phyloP scores from a whole-genome alignment of 2,329 filamentous ascomycete genomes.

The Calonectria crousiana region DNA sequence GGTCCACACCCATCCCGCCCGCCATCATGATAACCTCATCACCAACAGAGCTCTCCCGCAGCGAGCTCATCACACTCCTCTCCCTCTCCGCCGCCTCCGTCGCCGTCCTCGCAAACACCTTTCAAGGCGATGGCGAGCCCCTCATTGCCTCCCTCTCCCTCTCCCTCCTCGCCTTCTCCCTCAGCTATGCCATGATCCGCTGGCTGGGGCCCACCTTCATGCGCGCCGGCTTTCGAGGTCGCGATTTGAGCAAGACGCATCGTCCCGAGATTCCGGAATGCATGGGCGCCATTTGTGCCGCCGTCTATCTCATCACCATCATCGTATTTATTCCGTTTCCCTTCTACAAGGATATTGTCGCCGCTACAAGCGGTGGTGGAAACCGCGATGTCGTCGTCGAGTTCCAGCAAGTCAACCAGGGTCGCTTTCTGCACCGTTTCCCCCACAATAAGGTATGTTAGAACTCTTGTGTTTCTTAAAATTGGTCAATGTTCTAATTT shows the following conservation, averaged over 20 bases:
- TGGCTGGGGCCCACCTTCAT: conserved; percentile 95
- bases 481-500: not conserved
- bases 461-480: not conserved
- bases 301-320: conserved; percentile 89
- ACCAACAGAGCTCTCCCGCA: conserved; percentile 58
- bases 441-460: conserved; percentile 86
- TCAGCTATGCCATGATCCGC: conserved; percentile 86
- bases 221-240: conserved; percentile 87
- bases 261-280: conserved; percentile 89
- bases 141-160: conserved; percentile 90
- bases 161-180: conserved; percentile 84
- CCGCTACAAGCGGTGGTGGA: conserved; percentile 91
- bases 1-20: conserved; percentile 11
- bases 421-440: conserved; percentile 89
- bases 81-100: conserved; percentile 77
- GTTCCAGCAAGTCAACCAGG: conserved; percentile 79
- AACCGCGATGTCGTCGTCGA: conserved; percentile 89
- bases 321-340: conserved; percentile 96
- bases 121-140: conserved; percentile 88
- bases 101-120: conserved; percentile 82
- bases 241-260: conserved; percentile 81
- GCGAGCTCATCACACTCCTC: conserved; percentile 68
- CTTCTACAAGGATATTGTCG: conserved; percentile 98
- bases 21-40: conserved; percentile 47
- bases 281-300: conserved; percentile 93